These are phyloP conservation scores for Pleurotus djamor DNA, from an alignment of 768 basidiomycete genomes.

Conservation along the genomic window DNA sequence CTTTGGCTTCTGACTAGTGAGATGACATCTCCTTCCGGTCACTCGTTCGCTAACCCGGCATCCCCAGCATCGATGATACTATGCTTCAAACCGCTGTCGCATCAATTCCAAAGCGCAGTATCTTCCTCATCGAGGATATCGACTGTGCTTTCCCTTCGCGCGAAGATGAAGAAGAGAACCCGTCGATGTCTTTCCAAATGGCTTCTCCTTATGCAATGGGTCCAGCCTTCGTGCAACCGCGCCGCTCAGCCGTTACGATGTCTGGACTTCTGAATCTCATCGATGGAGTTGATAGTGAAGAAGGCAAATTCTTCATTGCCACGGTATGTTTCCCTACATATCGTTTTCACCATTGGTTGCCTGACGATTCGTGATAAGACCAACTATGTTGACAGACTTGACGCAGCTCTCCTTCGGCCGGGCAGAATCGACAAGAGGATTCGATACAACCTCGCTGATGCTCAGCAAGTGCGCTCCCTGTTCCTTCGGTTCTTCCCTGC, in stretches of 20 bases:
- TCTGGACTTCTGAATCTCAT: slow-evolving; percentile 57
- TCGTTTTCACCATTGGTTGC: slow-evolving; percentile 70
- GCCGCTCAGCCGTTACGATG: slow-evolving; percentile 39
- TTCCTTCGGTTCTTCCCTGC: slow-evolving; percentile 45
- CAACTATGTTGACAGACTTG: slow-evolving; percentile 52
- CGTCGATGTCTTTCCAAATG: not conserved
- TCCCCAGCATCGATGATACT: slow-evolving; percentile 43
- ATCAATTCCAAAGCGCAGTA: slow-evolving; percentile 49
- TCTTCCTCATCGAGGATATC: slow-evolving; percentile 59
- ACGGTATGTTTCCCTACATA: slow-evolving; percentile 97
- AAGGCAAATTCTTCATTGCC: slow-evolving; percentile 60
- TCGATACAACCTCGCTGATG: slow-evolving; percentile 46
- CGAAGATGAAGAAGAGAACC: slow-evolving; percentile 28
- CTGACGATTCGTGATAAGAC: slow-evolving; percentile 28
- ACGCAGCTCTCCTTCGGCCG: slow-evolving; percentile 53
- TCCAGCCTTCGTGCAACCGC: not conserved
- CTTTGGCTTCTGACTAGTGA: slow-evolving; percentile 45
- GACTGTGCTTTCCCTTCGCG: slow-evolving; percentile 56
- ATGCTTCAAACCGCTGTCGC: slow-evolving; percentile 44
- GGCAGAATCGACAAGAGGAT: slow-evolving; percentile 56
- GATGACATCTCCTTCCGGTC: slow-evolving; percentile 11
- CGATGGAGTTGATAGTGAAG: slow-evolving; percentile 60
- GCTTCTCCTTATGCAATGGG: not conserved
- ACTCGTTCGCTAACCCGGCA: not conserved
- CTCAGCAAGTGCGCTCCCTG: slow-evolving; percentile 41